phyloP scores from a whole-genome alignment of 1,284 basidiomycete species.

The Sanghuangporus baumii region DNA sequence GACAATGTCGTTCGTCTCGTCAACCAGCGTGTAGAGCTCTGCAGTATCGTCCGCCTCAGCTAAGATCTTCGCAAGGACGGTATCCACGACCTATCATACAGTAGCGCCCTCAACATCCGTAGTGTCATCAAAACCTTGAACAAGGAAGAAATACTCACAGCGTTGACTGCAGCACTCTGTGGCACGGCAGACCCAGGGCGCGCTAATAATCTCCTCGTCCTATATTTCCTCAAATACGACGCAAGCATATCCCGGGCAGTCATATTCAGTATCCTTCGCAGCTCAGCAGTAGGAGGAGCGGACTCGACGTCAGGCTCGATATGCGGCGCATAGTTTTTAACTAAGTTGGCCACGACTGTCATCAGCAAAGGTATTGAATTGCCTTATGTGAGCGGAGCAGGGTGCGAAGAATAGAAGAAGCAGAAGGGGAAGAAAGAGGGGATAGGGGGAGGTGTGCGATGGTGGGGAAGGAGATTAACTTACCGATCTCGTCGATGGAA shows the following conservation, averaged over 20 bases:
- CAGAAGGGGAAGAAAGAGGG: constrained; percentile 17
- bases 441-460: constrained; percentile 17
- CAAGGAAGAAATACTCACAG: background rate
- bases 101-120: background rate
- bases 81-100: constrained; percentile 67
- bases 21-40: constrained; percentile 60
- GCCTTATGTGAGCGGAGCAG: constrained; percentile 20
- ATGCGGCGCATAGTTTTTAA: constrained; percentile 85
- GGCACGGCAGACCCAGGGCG: constrained; percentile 5
- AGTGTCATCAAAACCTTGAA: background rate
- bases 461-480: constrained; percentile 30
- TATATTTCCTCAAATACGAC: constrained; percentile 51
- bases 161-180: constrained; percentile 8
- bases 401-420: constrained; percentile 22
- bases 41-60: constrained; percentile 55
- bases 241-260: constrained; percentile 68
- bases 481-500: constrained; percentile 72
- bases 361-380: constrained; percentile 51
- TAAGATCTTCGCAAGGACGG: constrained; percentile 72
- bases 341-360: constrained; percentile 79
- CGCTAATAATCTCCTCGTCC: constrained; percentile 21
- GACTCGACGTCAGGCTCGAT: constrained; percentile 64
- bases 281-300: constrained; percentile 62
- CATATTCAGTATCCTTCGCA: constrained; percentile 50
- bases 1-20: constrained; percentile 52